Evolutionary conservation across 2,329 filamentous ascomycete genomes (phyloP).

Genomic region (Pseudonectria buxi): DNA sequence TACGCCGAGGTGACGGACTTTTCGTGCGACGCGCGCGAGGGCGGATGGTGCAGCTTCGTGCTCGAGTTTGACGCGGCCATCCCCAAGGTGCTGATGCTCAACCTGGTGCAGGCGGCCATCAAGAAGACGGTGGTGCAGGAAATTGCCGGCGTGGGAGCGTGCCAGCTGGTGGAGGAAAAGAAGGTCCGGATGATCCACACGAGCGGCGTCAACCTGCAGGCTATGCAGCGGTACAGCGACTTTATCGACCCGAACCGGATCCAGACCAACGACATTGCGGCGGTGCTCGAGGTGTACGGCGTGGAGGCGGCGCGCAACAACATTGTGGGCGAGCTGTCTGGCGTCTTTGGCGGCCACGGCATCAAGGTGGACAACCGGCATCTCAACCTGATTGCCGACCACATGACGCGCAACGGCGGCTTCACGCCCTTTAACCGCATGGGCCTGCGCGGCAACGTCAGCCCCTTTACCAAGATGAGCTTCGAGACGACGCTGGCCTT

Average conservation of each 20-base stretch:
- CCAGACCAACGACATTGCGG: constrained; percentile 86
- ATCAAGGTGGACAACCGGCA: constrained; percentile 90
- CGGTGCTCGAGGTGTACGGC: constrained; percentile 79
- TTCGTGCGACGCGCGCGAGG: constrained; percentile 67
- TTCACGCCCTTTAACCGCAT: constrained; percentile 92
- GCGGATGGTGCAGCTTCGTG: constrained; percentile 71
- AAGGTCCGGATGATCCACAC: constrained; percentile 60
- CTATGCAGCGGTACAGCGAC: constrained; percentile 83
- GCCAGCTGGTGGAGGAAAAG: constrained; percentile 59
- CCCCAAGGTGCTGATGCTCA: constrained; percentile 89
- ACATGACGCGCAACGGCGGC: constrained; percentile 89
- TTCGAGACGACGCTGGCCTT: constrained; percentile 97
- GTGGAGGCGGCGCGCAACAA: constrained; percentile 85
- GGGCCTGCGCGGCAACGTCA: constrained; percentile 76
- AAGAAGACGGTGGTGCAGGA: constrained; percentile 79
- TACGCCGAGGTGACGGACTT: constrained; percentile 67
- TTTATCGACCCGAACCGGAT: constrained; percentile 81
- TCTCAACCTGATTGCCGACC: constrained; percentile 90
- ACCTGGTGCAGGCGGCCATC: constrained; percentile 76
- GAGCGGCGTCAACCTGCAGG: constrained; percentile 77
- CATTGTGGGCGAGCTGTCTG: constrained; percentile 79
- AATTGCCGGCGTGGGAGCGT: constrained; percentile 68
- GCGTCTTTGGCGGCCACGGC: constrained; percentile 83
- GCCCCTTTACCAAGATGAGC: constrained; percentile 97
- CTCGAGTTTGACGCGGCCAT: constrained; percentile 74